These are phyloP conservation scores for Pedinophyceae sp. DNA, from an alignment of 139 green algal genomes.

Conservation along the genomic window DNA sequence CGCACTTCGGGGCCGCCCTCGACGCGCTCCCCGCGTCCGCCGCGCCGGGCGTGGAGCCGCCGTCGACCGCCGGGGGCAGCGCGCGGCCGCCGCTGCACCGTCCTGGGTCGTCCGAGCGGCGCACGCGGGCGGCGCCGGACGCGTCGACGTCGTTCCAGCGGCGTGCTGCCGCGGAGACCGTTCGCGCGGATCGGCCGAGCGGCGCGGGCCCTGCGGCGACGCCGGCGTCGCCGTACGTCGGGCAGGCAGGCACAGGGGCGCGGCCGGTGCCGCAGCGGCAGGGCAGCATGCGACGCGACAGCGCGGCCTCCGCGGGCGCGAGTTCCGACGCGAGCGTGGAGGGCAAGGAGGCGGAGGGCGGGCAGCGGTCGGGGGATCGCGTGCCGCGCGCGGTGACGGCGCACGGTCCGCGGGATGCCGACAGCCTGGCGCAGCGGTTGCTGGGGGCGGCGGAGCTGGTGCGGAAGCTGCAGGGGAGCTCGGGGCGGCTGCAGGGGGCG, in stretches of 20 bases:
- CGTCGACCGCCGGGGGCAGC: background rate
- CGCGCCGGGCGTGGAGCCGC: background rate
- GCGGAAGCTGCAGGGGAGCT: conserved; percentile 4
- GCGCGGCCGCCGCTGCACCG: too few species aligned
- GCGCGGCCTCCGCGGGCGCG: too few species aligned
- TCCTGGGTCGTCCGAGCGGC: background rate
- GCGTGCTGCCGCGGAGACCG: too few species aligned
- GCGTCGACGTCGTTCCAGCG: too few species aligned
- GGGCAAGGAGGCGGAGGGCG: background rate
- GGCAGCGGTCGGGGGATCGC: background rate
- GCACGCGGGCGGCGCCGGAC: background rate
- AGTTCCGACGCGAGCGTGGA: background rate
- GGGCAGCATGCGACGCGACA: too few species aligned
- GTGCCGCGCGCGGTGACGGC: background rate
- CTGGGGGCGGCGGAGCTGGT: conserved; percentile 6
- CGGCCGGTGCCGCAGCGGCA: too few species aligned
- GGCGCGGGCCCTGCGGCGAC: too few species aligned
- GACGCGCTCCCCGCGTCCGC: too few species aligned
- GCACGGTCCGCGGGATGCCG: too few species aligned
- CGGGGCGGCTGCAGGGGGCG: conserved; percentile 10
- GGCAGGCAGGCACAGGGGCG: too few species aligned
- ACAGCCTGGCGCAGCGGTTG: conserved; percentile 1
- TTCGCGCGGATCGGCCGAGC: too few species aligned
- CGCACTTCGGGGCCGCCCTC: background rate
- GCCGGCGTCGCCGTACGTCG: too few species aligned